Percentiles rank a stretch among this genome's conserved stretches.
These are phyloP conservation scores for Metrosideros polymorpha DNA, from an alignment of 441 rosid genomes.

Conservation along the genomic window DNA sequence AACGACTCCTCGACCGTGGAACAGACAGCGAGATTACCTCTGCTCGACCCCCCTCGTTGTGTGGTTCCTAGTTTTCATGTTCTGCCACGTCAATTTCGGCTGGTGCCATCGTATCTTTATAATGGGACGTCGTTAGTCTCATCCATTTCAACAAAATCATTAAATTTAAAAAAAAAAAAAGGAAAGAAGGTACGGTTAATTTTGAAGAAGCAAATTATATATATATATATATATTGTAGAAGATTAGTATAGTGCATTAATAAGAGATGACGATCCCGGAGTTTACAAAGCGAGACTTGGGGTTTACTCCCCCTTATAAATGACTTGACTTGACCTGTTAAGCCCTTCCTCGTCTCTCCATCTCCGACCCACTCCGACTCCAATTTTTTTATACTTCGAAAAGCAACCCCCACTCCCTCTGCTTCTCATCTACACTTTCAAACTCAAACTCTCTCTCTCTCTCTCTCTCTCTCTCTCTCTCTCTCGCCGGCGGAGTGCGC, in stretches of 20 bases:
- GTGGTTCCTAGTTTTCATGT: background rate
- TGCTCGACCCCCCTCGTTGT: background rate
- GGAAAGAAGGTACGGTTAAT: too few species aligned
- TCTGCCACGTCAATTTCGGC: background rate
- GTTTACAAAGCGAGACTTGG: too few species aligned
- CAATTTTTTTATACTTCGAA: background rate
- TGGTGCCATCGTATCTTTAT: fast-evolving
- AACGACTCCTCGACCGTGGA: too few species aligned
- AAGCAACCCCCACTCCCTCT: background rate
- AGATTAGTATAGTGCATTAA: too few species aligned
- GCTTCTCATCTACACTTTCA: background rate
- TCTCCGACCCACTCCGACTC: background rate
- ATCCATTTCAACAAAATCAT: background rate
- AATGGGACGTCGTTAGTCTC: fast-evolving
- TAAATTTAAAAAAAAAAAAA: background rate
- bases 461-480: background rate
- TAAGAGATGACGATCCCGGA: too few species aligned
- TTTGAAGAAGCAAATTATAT: too few species aligned
- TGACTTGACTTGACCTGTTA: too few species aligned
- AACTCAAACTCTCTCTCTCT: background rate
- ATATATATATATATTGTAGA: too few species aligned
- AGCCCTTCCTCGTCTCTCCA: too few species aligned
- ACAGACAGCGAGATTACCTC: background rate
- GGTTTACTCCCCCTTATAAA: too few species aligned
- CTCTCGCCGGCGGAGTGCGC: background rate